phyloP scores from a whole-genome alignment of 768 basidiomycete genomes.

The Tylopilus sp. region DNA sequence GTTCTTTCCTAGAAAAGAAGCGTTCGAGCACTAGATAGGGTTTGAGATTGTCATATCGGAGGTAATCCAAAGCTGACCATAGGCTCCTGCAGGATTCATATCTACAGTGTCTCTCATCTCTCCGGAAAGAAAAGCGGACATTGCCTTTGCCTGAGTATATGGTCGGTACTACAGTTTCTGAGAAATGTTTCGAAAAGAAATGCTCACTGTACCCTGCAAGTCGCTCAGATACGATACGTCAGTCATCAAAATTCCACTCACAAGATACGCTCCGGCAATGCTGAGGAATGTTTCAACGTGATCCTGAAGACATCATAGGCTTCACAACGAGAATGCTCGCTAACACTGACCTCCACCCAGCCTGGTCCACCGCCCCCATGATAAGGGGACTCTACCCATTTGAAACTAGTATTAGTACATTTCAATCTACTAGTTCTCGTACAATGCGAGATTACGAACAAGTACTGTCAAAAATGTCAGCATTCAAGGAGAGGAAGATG shows the following conservation, averaged over 20 bases:
- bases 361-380: conserved; percentile 78
- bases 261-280: conserved; percentile 85
- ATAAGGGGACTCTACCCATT: conserved; percentile 91
- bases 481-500: neutral
- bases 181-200: neutral
- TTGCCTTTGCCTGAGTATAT: conserved; percentile 79
- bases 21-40: conserved; percentile 61
- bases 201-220: conserved; percentile 67
- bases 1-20: conserved; percentile 89
- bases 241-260: conserved; percentile 30
- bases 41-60: neutral
- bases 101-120: conserved; percentile 95
- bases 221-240: neutral
- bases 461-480: conserved; percentile 55
- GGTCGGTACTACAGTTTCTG: neutral
- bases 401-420: conserved; percentile 52
- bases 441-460: conserved; percentile 51
- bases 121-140: conserved; percentile 92
- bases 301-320: conserved; percentile 40
- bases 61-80: conserved; percentile 43
- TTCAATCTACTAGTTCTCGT: neutral
- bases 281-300: conserved; percentile 84
- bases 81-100: conserved; percentile 76
- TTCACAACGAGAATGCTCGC: neutral
- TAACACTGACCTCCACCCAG: conserved; percentile 79